These are phyloP conservation scores for Cryphonectria carpinicola DNA, from an alignment of 2,329 filamentous ascomycete genomes.

Conservation along the genomic window DNA sequence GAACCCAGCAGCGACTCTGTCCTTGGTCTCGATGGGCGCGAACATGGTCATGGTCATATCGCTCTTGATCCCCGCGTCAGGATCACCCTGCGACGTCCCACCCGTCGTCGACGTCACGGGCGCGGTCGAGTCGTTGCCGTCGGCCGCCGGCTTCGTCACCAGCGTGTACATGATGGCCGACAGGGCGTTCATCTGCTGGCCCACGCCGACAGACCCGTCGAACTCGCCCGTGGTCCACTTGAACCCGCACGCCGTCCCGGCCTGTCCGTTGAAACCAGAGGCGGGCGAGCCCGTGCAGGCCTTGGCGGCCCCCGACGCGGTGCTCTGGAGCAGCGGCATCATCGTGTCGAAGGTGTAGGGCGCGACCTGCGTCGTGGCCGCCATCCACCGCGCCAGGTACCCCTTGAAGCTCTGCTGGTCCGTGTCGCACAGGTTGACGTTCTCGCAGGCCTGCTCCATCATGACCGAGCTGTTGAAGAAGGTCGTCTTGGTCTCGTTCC, in stretches of 20 bases:
- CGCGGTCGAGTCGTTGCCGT: constrained; percentile 35
- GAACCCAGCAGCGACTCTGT: constrained; percentile 60
- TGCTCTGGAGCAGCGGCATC: constrained; percentile 53
- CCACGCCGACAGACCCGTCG: constrained; percentile 66
- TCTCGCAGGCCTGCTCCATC: constrained; percentile 71
- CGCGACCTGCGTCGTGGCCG: constrained; percentile 57
- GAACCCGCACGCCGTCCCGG: constrained; percentile 69
- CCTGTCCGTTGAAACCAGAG: constrained; percentile 51
- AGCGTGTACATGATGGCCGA: constrained; percentile 66
- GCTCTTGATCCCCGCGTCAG: constrained; percentile 46
- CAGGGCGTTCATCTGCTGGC: constrained; percentile 71
- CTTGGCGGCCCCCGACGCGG: constrained; percentile 55
- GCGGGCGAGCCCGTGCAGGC: constrained; percentile 54
- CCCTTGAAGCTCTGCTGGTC: constrained; percentile 80
- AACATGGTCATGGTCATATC: constrained; percentile 34
- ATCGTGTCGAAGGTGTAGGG: constrained; percentile 56
- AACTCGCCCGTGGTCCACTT: constrained; percentile 61
- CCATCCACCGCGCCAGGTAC: constrained; percentile 71
- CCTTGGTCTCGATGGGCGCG: constrained; percentile 50
- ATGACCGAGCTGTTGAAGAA: constrained; percentile 64
- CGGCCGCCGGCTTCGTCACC: constrained; percentile 40
- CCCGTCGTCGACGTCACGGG: constrained; percentile 60
- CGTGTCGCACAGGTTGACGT: constrained; percentile 62
- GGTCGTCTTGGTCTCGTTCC: constrained; percentile 52
- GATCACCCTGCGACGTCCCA: constrained; percentile 60